These are phyloP conservation scores for Combretum micranthum DNA, from an alignment of 345 rosid genomes.

Conservation along the genomic window DNA sequence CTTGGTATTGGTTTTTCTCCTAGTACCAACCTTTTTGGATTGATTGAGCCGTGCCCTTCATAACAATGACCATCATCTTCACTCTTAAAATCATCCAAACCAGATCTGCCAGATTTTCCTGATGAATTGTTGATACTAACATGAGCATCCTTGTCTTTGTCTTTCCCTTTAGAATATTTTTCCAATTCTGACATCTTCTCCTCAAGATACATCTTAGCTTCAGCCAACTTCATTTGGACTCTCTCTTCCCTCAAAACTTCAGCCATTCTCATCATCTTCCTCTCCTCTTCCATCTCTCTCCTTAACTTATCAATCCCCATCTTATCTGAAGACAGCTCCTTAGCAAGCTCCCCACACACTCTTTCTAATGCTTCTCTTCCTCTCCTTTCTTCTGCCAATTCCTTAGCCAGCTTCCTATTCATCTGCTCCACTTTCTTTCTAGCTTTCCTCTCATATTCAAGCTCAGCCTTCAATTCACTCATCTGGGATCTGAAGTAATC, in stretches of 20 bases:
- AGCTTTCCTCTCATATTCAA: constrained; percentile 54
- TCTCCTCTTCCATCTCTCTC: constrained; percentile 67
- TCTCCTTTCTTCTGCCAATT: constrained; percentile 50
- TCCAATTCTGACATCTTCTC: constrained; percentile 57
- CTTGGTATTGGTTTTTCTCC: too few species aligned
- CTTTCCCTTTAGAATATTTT: constrained; percentile 1
- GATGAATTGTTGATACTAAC: neutral
- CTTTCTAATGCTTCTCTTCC: constrained; percentile 58
- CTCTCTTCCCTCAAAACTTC: constrained; percentile 80
- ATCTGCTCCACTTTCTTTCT: constrained; percentile 51
- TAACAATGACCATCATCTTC: too few species aligned
- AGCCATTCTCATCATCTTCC: constrained; percentile 67
- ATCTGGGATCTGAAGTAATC: constrained; percentile 42
- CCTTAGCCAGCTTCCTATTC: constrained; percentile 60
- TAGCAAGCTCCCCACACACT: constrained; percentile 52
- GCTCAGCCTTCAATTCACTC: constrained; percentile 64
- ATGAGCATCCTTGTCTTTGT: neutral
- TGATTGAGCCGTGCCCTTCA: too few species aligned
- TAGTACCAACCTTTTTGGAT: too few species aligned
- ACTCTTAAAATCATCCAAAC: too few species aligned
- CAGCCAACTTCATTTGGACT: constrained; percentile 85
- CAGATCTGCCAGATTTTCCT: constrained; percentile 15
- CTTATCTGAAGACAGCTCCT: constrained; percentile 38
- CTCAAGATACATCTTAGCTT: constrained; percentile 63
- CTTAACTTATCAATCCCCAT: constrained; percentile 47